A percentile compares a stretch with the other conserved stretches of the same genome.
Conservation (phyloP, 129 eudicot species). For the sunflower (Helianthus annuus) region DNA sequence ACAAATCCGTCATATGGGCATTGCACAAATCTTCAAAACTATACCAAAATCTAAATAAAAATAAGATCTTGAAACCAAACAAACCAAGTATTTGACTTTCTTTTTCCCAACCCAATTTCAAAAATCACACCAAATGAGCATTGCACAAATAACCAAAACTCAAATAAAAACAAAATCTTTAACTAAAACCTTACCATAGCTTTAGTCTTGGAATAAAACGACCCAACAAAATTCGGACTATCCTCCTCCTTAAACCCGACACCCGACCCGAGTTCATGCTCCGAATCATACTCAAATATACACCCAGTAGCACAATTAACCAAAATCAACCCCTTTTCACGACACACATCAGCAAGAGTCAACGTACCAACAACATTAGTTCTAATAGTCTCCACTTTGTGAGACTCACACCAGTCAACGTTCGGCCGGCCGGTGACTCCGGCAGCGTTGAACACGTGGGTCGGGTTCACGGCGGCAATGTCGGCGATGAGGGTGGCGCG, state of each 20-base stretch:
- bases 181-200: slow-evolving; percentile 56
- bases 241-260: slow-evolving; percentile 44
- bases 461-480: slow-evolving; percentile 48
- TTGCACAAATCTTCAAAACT: too few relatives aligned
- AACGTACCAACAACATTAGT: slow-evolving; percentile 70
- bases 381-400: slow-evolving; percentile 66
- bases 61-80: too few relatives aligned
- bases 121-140: too few relatives aligned
- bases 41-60: too few relatives aligned
- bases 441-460: slow-evolving; percentile 73
- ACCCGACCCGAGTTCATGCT: slow-evolving; percentile 59
- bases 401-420: slow-evolving; percentile 80
- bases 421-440: slow-evolving; percentile 77
- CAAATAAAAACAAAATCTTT: neutral
- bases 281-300: slow-evolving; percentile 62
- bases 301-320: slow-evolving; percentile 73
- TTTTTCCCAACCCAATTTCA: too few relatives aligned
- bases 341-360: slow-evolving; percentile 66
- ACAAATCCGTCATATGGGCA: too few relatives aligned
- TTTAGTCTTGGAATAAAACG: slow-evolving; percentile 85
- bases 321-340: slow-evolving; percentile 58
- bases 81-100: too few relatives aligned
- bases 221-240: slow-evolving; percentile 64
- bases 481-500: slow-evolving; percentile 49
- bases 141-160: neutral